Percentiles rank a stretch among this genome's conserved stretches.
Conservation (phyloP, 2,329 filamentous ascomycete genomes). For the Alternaria gansuensis region DNA sequence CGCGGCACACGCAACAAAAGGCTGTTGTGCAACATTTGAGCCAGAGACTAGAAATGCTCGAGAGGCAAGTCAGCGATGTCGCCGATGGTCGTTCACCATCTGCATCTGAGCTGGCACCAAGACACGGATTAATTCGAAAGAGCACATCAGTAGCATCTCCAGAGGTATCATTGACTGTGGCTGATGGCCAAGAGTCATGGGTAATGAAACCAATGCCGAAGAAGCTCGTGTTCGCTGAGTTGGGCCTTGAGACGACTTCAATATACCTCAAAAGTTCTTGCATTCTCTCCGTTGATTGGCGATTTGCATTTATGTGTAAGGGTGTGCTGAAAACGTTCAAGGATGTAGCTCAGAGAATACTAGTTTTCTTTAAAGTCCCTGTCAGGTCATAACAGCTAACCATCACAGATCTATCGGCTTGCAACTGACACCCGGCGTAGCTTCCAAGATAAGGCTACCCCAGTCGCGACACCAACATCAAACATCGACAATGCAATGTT, state of each 20-base stretch:
- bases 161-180: conserved; percentile 20
- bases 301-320: background rate
- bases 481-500: conserved; percentile 41
- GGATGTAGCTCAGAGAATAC: background rate
- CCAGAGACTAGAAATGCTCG: conserved; percentile 37
- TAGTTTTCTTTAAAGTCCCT: background rate
- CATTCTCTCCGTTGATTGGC: background rate
- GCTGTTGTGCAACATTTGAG: conserved; percentile 32
- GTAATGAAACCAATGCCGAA: conserved; percentile 6
- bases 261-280: background rate
- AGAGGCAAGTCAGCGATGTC: conserved; percentile 32
- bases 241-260: background rate
- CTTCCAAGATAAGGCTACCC: conserved; percentile 36
- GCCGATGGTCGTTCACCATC: conserved; percentile 15
- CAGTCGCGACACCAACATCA: conserved; percentile 31
- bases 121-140: conserved; percentile 3
- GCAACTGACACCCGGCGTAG: conserved; percentile 37
- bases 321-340: background rate
- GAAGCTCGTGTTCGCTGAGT: conserved; percentile 3
- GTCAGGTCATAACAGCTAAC: conserved; percentile 2
- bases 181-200: conserved; percentile 38
- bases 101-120: background rate
- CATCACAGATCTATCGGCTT: conserved; percentile 41
- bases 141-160: conserved; percentile 24
- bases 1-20: conserved; percentile 37